These are phyloP conservation scores for Berberis thunbergii DNA, from an alignment of 164 flowering plant genomes.

Conservation along the genomic window DNA sequence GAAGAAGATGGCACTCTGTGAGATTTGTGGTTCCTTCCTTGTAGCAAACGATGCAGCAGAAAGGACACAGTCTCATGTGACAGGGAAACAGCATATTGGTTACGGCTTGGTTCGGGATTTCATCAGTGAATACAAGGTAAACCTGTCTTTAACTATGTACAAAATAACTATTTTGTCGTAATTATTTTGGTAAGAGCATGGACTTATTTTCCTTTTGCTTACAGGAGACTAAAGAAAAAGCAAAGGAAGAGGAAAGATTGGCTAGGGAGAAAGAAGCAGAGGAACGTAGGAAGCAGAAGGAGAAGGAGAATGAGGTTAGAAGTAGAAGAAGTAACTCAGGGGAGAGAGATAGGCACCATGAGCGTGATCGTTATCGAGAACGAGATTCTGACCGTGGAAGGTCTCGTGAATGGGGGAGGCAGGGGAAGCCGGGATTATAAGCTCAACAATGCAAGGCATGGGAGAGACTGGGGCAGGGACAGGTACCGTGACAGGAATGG, in stretches of 20 bases:
- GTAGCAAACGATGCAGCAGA: conserved; percentile 97
- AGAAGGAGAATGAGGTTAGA: conserved; percentile 48
- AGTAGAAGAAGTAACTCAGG: conserved; percentile 37
- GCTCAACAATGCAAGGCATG: conserved; percentile 42
- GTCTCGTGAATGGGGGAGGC: conserved; percentile 49
- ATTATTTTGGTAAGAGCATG: background rate
- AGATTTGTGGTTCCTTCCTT: conserved; percentile 91
- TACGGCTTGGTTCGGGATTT: conserved; percentile 96
- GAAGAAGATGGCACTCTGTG: conserved; percentile 96
- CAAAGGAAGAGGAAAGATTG: conserved; percentile 79
- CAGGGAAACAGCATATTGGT: conserved; percentile 97
- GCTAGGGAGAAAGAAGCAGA: conserved; percentile 89
- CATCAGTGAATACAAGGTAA: conserved; percentile 70
- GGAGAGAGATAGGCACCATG: conserved; percentile 65
- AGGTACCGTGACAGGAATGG: conserved; percentile 45
- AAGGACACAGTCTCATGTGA: conserved; percentile 92
- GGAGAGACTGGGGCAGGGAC: conserved; percentile 64
- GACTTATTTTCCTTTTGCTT: background rate
- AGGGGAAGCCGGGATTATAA: conserved; percentile 62
- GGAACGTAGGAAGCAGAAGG: conserved; percentile 67
- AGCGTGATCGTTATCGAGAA: conserved; percentile 43
- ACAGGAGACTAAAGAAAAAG: conserved; percentile 84
- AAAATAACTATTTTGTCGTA: no score
- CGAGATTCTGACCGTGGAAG: conserved; percentile 43
- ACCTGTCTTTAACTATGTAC: no score